Percentiles rank a stretch among this genome's conserved stretches.
Evolutionary conservation across 306 rosid species (phyloP).

Genomic region (Canavalia ensiformis): DNA sequence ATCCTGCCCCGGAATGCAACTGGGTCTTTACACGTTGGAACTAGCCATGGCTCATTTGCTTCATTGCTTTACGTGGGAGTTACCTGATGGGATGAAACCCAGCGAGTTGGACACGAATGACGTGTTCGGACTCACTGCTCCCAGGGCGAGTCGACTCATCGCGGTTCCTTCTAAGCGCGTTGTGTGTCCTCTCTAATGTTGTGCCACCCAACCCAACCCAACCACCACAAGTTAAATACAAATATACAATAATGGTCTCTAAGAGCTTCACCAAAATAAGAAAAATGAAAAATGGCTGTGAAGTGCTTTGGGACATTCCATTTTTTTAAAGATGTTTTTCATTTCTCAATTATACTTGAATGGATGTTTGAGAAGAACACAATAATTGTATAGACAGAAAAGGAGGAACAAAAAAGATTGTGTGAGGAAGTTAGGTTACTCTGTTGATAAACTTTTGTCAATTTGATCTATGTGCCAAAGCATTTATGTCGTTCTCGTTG

Average conservation of each 20-base stretch:
- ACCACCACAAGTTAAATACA: not conserved
- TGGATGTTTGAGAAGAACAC: not conserved
- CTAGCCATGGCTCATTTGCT: conserved; percentile 74
- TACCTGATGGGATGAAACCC: conserved; percentile 80
- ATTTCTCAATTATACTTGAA: not conserved
- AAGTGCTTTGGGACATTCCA: not conserved
- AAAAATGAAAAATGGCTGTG: not conserved
- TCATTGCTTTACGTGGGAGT: conserved; percentile 81
- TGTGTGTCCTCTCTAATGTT: conserved; percentile 51
- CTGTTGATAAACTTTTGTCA: not conserved
- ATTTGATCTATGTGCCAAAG: not conserved
- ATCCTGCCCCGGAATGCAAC: conserved; percentile 90
- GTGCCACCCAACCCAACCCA: too few relatives aligned
- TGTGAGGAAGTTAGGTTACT: not conserved
- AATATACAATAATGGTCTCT: not conserved
- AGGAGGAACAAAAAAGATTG: not conserved
- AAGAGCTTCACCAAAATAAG: not conserved
- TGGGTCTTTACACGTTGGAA: conserved; percentile 74
- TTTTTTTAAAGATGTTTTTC: not conserved
- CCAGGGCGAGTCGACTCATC: conserved; percentile 70
- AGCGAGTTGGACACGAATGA: conserved; percentile 72
- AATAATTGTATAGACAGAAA: conserved; percentile 5
- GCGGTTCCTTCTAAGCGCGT: conserved; percentile 71
- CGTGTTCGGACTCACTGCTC: conserved; percentile 89
- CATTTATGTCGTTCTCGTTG: not conserved